Evolutionary conservation across 2,329 filamentous ascomycete genomes (phyloP), one percentile per base, ranked within the genome.

Genomic region (Verticillium zaregamsianum): DNA sequence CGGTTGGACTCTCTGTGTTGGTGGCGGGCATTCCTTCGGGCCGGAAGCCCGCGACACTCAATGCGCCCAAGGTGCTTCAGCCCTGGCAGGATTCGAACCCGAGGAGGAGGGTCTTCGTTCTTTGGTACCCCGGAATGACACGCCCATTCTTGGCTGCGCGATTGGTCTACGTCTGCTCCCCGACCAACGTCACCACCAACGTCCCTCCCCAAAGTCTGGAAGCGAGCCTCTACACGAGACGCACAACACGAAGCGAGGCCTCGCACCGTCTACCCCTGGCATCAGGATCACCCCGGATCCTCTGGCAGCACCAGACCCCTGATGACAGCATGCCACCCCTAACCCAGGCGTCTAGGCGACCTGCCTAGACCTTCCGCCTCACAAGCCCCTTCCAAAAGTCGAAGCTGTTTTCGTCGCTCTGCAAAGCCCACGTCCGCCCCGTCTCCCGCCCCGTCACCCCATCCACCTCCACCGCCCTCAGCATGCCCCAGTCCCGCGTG

Each of bases 321-420:
- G 45, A 25, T 3, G 20, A 14, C 20, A 20, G 20, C 20, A 52
- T 52, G 20, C 14, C 33, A 52, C n/a, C 45, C n/a, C 11, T 52
- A 23, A 52, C 45, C 45, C 45, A 52, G 17, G 25, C 45, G 20
- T 20, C 45, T 11, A 52, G 11, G 12, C 45, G 23, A 17, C n/a
- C 8, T 15, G 9, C 28, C 65, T 72, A 93, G 2, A 88, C 75
- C 80, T 96, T 98, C 70, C 89, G 85, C 79, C 87, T 92, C 23
- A 99, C 79, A 69, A 99, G 72, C 0, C 95, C 95, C 71, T 86
- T 91, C 78, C 97, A 96, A 74, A 97, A 99, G 76, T 99, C 95
- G 79, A 99, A 99, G 74, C 93, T 97, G 71, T 99, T 99, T 73
- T 93, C 92, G 74, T 99, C 95, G 74, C 93, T 97, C 80, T 97